A percentile compares a stretch with the other conserved stretches of the same genome.
These are phyloP conservation scores for Forsythia viridissima DNA, from an alignment of 257 asterid genomes.

Conservation along the genomic window DNA sequence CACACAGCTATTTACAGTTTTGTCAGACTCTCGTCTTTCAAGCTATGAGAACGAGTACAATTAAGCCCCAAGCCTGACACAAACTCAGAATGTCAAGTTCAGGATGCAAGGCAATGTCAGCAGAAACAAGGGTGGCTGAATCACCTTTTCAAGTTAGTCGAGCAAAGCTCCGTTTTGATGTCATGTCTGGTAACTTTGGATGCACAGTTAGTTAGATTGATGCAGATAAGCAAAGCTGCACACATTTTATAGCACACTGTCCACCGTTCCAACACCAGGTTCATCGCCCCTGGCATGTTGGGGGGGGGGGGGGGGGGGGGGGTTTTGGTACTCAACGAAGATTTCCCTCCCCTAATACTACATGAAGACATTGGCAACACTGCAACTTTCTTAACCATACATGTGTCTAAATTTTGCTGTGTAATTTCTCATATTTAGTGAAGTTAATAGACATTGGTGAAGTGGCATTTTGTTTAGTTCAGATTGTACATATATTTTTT, in stretches of 20 bases:
- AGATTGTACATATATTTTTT: not conserved
- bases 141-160: not conserved
- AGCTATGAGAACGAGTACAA: slow-evolving; percentile 53
- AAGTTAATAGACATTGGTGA: not conserved
- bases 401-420: not conserved
- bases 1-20: slow-evolving; percentile 71
- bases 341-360: not conserved
- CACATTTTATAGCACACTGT: not conserved
- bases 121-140: not conserved
- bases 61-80: not conserved
- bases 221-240: not conserved
- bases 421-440: not conserved
- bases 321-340: not conserved
- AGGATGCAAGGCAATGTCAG: slow-evolving; percentile 22
- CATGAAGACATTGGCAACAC: not conserved
- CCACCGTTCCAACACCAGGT: not conserved
- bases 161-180: not conserved
- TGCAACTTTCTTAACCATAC: not conserved
- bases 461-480: not conserved
- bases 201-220: not conserved
- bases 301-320: no score
- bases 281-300: not conserved
- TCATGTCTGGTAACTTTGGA: not conserved
- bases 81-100: not conserved
- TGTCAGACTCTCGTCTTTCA: slow-evolving; percentile 71